phyloP scores from a whole-genome alignment of 495 filamentous ascomycete species.

The Ramalina intermedia region DNA sequence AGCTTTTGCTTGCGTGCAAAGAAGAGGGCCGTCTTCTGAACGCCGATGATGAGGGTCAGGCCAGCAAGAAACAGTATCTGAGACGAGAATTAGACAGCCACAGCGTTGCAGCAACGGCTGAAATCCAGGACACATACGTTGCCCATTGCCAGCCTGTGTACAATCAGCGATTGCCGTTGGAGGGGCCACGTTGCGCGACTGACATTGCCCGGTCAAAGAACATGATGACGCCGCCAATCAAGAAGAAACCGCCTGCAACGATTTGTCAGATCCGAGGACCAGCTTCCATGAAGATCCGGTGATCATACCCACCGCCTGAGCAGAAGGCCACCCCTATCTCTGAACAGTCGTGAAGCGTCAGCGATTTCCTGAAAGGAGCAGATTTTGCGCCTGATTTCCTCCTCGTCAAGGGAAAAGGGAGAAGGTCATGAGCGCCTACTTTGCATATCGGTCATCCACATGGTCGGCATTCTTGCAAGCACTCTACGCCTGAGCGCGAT shows the following conservation, averaged over 20 bases:
- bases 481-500: too few species aligned
- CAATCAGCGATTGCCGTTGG: neutral
- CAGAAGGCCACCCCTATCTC: slow-evolving; percentile 95
- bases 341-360: slow-evolving; percentile 21
- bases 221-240: slow-evolving; percentile 81
- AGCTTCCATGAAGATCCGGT: slow-evolving; percentile 2
- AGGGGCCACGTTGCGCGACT: slow-evolving; percentile 10
- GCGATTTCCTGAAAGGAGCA: neutral
- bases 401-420: neutral
- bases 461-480: slow-evolving; percentile 42
- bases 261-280: slow-evolving; percentile 8
- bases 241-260: slow-evolving; percentile 67
- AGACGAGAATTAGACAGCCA: neutral
- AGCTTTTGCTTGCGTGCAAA: slow-evolving; percentile 87
- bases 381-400: neutral
- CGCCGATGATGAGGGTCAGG: slow-evolving; percentile 87
- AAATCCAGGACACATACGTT: slow-evolving; percentile 39
- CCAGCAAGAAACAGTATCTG: slow-evolving; percentile 96
- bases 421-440: slow-evolving; percentile 37
- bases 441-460: slow-evolving; percentile 94
- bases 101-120: neutral
- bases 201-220: slow-evolving; percentile 96
- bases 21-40: slow-evolving; percentile 77
- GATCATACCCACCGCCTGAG: slow-evolving; percentile 65
- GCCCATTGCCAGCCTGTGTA: slow-evolving; percentile 64